Base-by-base conservation (phyloP, 2,329 filamentous ascomycete genomes). In the Beauveria sp. region DNA sequence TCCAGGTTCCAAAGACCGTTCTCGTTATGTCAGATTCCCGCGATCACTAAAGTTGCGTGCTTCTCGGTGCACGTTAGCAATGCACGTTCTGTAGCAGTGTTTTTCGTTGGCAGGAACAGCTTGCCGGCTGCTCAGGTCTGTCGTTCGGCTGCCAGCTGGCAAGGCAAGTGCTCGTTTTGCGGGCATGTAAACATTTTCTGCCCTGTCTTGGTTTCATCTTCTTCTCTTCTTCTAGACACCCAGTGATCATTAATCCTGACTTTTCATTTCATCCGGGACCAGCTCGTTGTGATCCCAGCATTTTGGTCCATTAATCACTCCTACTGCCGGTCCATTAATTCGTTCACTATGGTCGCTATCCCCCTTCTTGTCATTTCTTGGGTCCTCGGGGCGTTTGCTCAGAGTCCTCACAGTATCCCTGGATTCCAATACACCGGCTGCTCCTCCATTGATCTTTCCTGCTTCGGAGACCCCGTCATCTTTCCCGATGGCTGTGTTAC, bases 371-470 rank as follows among this genome's bases (percentile, higher is more conserved):
- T 50, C 56, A 52, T 63, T 55, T 48, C 57, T 51, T 58, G 52
- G 30, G 51, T 59, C 26, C 47, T 59, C 37, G 43, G 47, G 40
- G 61, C 52, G n/a, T 51, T 59, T 47, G 56, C 41, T 67, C 67
- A 22, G 63, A 63, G 44, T 51, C 34, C 63, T 50, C 59, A 62
- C 40, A 59, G 47, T 41, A 65, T 66, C 12, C 63, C 65, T 28
- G 62, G 66, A 1, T 71, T 69, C 50, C 61, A 64, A 7, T 70
- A 70, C 51, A 63, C 65, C 6, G 70, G 69, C 50, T 72, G 70
- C 53, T 67, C 69, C 20, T 61, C 60, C n/a, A 61, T 72, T 51
- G 66, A 72, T 26, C 26, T 68, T 30, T 61, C 66, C 60, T 66
- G 67, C 50, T 70, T 72, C 50, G 62, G 65, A 53, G 47, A 64